phyloP scores from a whole-genome alignment of 2,329 filamentous ascomycete genomes.

The Paecilomyces sp. region DNA sequence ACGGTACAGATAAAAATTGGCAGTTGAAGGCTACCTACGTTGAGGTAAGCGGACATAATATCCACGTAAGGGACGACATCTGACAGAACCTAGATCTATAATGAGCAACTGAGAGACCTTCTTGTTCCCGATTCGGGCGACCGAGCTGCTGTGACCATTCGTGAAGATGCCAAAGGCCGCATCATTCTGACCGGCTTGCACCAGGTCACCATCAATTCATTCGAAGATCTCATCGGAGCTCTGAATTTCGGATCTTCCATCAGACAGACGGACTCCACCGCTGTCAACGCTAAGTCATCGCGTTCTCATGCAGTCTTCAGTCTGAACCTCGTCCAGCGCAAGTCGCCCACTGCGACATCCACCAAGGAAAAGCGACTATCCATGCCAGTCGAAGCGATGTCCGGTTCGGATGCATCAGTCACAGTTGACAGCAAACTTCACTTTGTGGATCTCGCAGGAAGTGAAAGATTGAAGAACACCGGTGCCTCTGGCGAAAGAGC shows the following conservation, averaged over 20 bases:
- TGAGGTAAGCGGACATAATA: conserved; percentile 38
- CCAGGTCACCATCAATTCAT: conserved; percentile 81
- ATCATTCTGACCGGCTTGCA: conserved; percentile 88
- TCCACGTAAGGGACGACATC: conserved; percentile 6
- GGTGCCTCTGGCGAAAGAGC: conserved; percentile 90
- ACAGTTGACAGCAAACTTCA: conserved; percentile 97
- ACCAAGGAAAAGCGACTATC: conserved; percentile 77
- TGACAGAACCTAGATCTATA: conserved; percentile 66
- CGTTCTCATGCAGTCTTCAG: conserved; percentile 97
- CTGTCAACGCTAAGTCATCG: conserved; percentile 95
- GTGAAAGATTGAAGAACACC: conserved; percentile 94
- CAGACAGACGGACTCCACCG: conserved; percentile 92
- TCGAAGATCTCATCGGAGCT: conserved; percentile 82
- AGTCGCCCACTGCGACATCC: conserved; percentile 43
- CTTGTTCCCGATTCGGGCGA: conserved; percentile 73
- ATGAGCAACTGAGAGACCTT: conserved; percentile 88
- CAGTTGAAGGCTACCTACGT: conserved; percentile 90
- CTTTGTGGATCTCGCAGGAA: conserved; percentile 95
- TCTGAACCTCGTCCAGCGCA: conserved; percentile 80
- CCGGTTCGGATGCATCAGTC: conserved; percentile 55
- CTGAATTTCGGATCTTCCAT: conserved; percentile 90
- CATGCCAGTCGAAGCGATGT: conserved; percentile 73
- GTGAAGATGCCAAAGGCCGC: conserved; percentile 89
- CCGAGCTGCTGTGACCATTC: conserved; percentile 75
- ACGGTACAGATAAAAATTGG: conserved; percentile 67